Evolutionary conservation across 805 yeast species (phyloP).

Genomic region (Wickerhamomyces tratensis): DNA sequence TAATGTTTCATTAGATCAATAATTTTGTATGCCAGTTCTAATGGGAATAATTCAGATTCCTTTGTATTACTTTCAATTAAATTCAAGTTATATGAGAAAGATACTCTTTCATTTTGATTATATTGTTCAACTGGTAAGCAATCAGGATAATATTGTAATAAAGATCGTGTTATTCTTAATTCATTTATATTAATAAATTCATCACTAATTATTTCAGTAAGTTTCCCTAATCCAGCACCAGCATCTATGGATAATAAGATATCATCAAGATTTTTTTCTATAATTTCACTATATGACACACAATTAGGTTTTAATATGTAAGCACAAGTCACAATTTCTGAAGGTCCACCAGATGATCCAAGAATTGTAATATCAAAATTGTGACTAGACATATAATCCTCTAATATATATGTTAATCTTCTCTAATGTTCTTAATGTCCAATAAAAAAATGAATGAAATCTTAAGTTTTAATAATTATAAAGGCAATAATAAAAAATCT

Average conservation of each 20-base stretch:
- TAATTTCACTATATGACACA: conserved; percentile 30
- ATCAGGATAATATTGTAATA: conserved; percentile 3
- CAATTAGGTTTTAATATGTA: conserved; percentile 50
- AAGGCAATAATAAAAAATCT: too few species aligned
- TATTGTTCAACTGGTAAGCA: neutral
- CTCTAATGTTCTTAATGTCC: too few species aligned
- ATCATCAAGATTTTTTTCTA: conserved; percentile 17
- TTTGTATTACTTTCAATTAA: neutral
- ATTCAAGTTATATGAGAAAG: conserved; percentile 7
- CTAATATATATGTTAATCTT: too few species aligned
- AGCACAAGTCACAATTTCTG: conserved; percentile 61
- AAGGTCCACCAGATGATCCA: conserved; percentile 84
- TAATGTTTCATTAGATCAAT: conserved; percentile 30
- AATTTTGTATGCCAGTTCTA: conserved; percentile 22
- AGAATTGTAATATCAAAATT: conserved; percentile 52
- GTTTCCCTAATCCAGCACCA: conserved; percentile 58
- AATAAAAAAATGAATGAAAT: too few species aligned
- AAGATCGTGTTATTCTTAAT: conserved; percentile 3
- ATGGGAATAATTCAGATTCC: conserved; percentile 10
- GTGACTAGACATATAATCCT: neutral
- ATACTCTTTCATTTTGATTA: conserved; percentile 1
- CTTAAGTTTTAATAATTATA: too few species aligned
- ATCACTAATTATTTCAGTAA: conserved; percentile 31
- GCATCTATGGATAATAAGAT: conserved; percentile 62
- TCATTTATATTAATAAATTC: conserved; percentile 4